Evolutionary conservation across 2,329 filamentous ascomycete genomes (phyloP), one percentile per base, ranked within the genome.

Genomic region (Botrytis tulipae): DNA sequence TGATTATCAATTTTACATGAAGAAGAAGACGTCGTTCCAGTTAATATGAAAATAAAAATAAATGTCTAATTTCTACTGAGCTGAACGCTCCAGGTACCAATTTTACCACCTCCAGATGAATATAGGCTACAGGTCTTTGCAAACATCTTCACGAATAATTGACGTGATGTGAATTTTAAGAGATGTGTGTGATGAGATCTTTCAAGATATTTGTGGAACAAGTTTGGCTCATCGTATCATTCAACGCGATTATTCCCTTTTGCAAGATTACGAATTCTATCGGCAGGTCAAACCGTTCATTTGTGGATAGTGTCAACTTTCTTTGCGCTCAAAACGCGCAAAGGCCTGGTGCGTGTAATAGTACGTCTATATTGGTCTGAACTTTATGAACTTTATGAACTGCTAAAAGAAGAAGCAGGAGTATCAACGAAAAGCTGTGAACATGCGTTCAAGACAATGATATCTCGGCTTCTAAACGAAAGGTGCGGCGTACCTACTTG

Each of bases 221-320:
- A n/a, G 2, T 1, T n/a, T n/a, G 48, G 22, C 4, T 16, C 48
- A 54, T 54, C 12, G 5, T n/a, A n/a, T 54, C 25, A 14, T n/a
- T 54, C 7, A 4, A 16, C 12, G 25, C 12, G 25, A 14, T 3
- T 7, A n/a, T 54, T 0, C 0, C 1, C 1, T n/a, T 16, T 54
- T n/a, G 25, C 25, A n/a, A n/a, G 6, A 54, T 25, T 54, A 12
- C 5, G 5, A 29, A n/a, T 54, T 4, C 25, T n/a, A n/a, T n/a
- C 4, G 5, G 25, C 48, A 51, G 25, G 10, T n/a, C 4, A 16
- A 29, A 54, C 48, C 25, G 7, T 54, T 29, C 4, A 54, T 12
- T 25, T n/a, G 6, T 54, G 25, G 0, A 6, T 16, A 14, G 5
- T 54, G 4, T n/a, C 12, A 16, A 0, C 25, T 54, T 7, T n/a